A percentile compares a stretch with the other conserved stretches of the same genome.
phyloP scores from a whole-genome alignment of 2,329 filamentous ascomycete species.

The Colletotrichum sp. region DNA sequence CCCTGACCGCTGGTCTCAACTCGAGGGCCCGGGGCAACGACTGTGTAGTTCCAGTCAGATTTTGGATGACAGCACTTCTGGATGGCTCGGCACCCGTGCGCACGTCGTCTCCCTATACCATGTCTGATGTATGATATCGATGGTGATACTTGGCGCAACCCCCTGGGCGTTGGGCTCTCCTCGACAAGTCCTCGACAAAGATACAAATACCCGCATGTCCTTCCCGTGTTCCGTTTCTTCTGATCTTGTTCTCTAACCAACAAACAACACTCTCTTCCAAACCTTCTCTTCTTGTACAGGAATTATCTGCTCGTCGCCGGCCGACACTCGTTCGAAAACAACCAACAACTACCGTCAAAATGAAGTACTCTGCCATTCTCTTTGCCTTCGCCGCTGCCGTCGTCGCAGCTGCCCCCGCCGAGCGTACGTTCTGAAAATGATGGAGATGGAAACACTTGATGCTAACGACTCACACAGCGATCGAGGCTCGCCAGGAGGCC shows the following conservation, averaged over 20 bases:
- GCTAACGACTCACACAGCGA: slow-evolving; percentile 27
- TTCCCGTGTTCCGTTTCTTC: slow-evolving; percentile 20
- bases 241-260: not conserved
- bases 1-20: slow-evolving; percentile 14
- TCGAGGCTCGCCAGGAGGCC: slow-evolving; percentile 35
- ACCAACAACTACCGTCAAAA: slow-evolving; percentile 43
- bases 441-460: not conserved
- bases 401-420: slow-evolving; percentile 40
- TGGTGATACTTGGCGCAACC: slow-evolving; percentile 15
- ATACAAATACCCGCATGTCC: slow-evolving; percentile 30
- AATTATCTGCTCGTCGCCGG: slow-evolving; percentile 54
- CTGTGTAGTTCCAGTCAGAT: not conserved
- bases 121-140: slow-evolving; percentile 12
- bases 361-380: slow-evolving; percentile 58
- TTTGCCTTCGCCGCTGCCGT: slow-evolving; percentile 52
- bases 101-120: not conserved
- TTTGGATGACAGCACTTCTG: slow-evolving; percentile 10
- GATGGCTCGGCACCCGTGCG: slow-evolving; percentile 1
- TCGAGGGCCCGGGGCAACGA: not conserved
- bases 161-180: not conserved
- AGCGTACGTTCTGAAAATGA: slow-evolving; percentile 5
- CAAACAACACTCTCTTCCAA: slow-evolving; percentile 16
- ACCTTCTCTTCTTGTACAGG: slow-evolving; percentile 30
- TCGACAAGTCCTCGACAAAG: not conserved
- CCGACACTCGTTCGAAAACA: slow-evolving; percentile 45